phyloP scores from a whole-genome alignment of 2,329 filamentous ascomycete species.

The Fusarium continuum region DNA sequence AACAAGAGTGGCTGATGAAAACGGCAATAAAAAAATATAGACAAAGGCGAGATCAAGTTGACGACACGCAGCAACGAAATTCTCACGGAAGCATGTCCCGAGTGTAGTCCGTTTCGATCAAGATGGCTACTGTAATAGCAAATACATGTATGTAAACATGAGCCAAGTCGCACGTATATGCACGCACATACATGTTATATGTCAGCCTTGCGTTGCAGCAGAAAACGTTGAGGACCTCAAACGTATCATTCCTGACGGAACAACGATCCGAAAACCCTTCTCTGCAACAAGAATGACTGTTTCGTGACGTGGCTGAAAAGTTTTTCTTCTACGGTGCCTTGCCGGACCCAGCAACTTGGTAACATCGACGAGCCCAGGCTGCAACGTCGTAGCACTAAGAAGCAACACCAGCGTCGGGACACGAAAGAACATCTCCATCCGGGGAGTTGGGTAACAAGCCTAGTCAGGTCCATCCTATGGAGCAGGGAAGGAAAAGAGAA shows the following conservation, averaged over 20 bases:
- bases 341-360: slow-evolving; percentile 28
- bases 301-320: slow-evolving; percentile 23
- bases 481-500: background rate
- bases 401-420: slow-evolving; percentile 7
- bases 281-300: background rate
- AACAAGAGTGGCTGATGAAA: background rate
- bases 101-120: background rate
- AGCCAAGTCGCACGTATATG: background rate
- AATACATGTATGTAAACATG: background rate
- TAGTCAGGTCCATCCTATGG: background rate
- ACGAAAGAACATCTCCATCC: slow-evolving; percentile 9
- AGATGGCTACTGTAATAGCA: background rate
- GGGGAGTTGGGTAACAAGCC: slow-evolving; percentile 2
- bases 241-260: slow-evolving; percentile 1
- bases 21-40: background rate
- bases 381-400: slow-evolving; percentile 20
- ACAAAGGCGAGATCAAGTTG: slow-evolving; percentile 6
- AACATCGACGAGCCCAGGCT: slow-evolving; percentile 10
- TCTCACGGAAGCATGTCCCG: no score
- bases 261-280: background rate
- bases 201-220: slow-evolving; percentile 3
- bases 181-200: background rate
- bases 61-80: background rate
- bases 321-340: background rate
- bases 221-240: background rate